phyloP scores from a whole-genome alignment of 371 early-diverging fungal genomes.

The Rhizopus delemar region DNA sequence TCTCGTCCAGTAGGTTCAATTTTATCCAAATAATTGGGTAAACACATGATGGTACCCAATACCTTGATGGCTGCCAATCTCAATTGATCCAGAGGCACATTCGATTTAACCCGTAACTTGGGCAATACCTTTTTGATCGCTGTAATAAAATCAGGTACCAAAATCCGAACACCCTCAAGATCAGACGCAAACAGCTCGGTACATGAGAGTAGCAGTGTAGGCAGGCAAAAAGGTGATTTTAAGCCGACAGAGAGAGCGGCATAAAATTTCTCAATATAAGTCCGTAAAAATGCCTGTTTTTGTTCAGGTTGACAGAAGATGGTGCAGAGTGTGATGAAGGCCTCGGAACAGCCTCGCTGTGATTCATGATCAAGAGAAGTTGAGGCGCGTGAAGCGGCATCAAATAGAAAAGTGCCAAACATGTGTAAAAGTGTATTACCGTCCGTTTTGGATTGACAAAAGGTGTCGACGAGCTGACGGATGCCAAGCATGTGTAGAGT shows the following conservation, averaged over 20 bases:
- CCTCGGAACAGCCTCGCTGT: slow-evolving; percentile 68
- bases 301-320: slow-evolving; percentile 72
- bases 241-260: slow-evolving; percentile 61
- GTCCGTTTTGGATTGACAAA: slow-evolving; percentile 29
- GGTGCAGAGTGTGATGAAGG: slow-evolving; percentile 70
- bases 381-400: slow-evolving; percentile 46
- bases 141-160: slow-evolving; percentile 72
- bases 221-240: slow-evolving; percentile 61
- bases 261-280: slow-evolving; percentile 76
- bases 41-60: slow-evolving; percentile 64
- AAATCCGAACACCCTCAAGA: slow-evolving; percentile 69
- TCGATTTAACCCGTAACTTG: slow-evolving; percentile 43
- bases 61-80: slow-evolving; percentile 69
- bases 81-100: slow-evolving; percentile 62
- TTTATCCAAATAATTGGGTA: slow-evolving; percentile 74
- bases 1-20: slow-evolving; percentile 60
- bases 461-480: slow-evolving; percentile 60
- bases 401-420: slow-evolving; percentile 80
- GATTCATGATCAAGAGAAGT: slow-evolving; percentile 25
- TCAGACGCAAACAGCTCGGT: slow-evolving; percentile 67
- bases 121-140: slow-evolving; percentile 72
- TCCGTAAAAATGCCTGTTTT: slow-evolving; percentile 53
- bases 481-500: slow-evolving; percentile 68
- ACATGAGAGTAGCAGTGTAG: slow-evolving; percentile 66
- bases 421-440: slow-evolving; percentile 80